These are phyloP conservation scores for Gomphus bonarii DNA, from an alignment of 1,284 basidiomycete genomes.

Conservation along the genomic window DNA sequence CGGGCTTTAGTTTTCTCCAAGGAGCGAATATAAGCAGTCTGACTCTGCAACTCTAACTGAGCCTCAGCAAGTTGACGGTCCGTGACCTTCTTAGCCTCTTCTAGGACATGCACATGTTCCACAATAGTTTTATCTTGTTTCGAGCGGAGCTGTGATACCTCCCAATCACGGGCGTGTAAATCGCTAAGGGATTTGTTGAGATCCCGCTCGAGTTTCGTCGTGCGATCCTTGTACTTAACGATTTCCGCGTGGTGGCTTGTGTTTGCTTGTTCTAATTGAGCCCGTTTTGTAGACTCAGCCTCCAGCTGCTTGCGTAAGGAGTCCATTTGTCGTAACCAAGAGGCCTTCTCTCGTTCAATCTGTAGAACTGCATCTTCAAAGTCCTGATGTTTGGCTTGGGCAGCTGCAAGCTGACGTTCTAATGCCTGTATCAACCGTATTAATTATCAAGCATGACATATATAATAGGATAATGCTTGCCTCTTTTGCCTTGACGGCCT, in stretches of 20 bases:
- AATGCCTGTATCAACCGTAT: constrained; percentile 36
- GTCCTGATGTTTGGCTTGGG: constrained; percentile 70
- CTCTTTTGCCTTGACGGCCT: constrained; percentile 58
- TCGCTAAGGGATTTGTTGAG: constrained; percentile 73
- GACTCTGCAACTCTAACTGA: constrained; percentile 65
- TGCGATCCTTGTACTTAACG: constrained; percentile 57
- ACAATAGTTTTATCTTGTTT: constrained; percentile 97
- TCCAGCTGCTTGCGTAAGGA: constrained; percentile 60
- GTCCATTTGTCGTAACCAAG: constrained; percentile 66
- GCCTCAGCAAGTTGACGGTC: constrained; percentile 86
- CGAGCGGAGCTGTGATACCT: constrained; percentile 76
- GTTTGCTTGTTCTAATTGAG: constrained; percentile 61
- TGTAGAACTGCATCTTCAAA: constrained; percentile 83
- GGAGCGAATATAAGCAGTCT: constrained; percentile 68
- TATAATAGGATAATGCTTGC: constrained; percentile 23
- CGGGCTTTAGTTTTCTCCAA: constrained; percentile 75
- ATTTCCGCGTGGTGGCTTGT: constrained; percentile 63
- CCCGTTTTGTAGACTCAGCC: constrained; percentile 55
- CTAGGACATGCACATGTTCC: constrained; percentile 95
- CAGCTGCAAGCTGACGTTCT: constrained; percentile 65
- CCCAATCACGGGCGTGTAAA: constrained; percentile 76
- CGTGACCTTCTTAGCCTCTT: constrained; percentile 94
- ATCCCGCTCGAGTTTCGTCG: constrained; percentile 68
- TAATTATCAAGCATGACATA: neutral
- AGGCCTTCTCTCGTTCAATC: constrained; percentile 72